A percentile compares a stretch with the other conserved stretches of the same genome.
phyloP scores from a whole-genome alignment of 1,284 basidiomycete genomes.

The Coniferiporia sulphurascens region DNA sequence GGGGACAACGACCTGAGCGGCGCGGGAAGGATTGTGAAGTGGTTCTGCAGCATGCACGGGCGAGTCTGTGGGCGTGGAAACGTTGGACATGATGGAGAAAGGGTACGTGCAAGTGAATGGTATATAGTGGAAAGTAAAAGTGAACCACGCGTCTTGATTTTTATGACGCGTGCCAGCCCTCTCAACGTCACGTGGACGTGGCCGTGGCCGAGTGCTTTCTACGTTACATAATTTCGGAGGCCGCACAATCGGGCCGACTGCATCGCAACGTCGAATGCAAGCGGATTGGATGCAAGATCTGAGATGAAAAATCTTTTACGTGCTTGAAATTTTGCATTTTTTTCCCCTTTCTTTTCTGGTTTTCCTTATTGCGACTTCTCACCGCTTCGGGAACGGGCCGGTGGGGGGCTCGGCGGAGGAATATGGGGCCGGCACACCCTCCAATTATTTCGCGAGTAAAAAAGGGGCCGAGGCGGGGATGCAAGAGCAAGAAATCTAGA shows the following conservation, averaged over 20 bases:
- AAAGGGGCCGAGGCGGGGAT: too few species aligned
- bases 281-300: neutral
- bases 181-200: constrained; percentile 16
- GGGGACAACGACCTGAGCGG: constrained; percentile 73
- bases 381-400: too few species aligned
- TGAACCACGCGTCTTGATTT: constrained; percentile 1
- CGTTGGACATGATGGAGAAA: constrained; percentile 47
- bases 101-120: too few species aligned
- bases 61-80: constrained; percentile 58
- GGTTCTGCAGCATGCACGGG: constrained; percentile 59
- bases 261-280: neutral
- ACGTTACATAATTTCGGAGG: neutral
- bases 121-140: neutral
- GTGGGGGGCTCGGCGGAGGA: too few species aligned
- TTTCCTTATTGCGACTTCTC: neutral
- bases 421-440: too few species aligned
- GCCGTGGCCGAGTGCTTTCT: neutral
- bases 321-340: neutral
- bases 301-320: neutral
- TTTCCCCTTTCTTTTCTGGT: neutral
- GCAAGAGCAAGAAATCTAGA: too few species aligned
- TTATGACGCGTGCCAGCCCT: constrained; percentile 5
- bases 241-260: neutral
- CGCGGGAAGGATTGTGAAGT: constrained; percentile 77
- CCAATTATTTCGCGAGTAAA: too few species aligned